Evolutionary conservation across 257 asterid species (phyloP).

Genomic region (Osmanthus fragrans): DNA sequence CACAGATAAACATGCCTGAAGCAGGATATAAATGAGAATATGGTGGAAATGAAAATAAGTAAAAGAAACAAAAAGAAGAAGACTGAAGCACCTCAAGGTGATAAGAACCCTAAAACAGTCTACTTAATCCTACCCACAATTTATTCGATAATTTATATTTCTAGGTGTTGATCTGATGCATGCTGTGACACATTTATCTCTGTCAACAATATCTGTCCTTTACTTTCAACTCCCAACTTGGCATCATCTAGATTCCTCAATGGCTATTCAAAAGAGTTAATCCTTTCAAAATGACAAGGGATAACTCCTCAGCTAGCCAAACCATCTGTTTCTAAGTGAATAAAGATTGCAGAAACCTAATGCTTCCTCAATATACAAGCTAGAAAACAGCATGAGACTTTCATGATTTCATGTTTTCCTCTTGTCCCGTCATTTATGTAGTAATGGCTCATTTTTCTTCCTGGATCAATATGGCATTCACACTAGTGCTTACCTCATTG

Average conservation of each 20-base stretch:
- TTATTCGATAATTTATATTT: background rate
- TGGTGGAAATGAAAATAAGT: background rate
- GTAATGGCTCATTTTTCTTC: slow-evolving; percentile 2
- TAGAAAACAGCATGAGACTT: background rate
- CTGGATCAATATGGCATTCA: background rate
- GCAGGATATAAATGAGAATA: background rate
- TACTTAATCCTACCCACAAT: background rate
- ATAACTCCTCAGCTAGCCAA: background rate
- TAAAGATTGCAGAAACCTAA: background rate
- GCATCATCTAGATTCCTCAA: background rate
- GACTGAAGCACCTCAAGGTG: background rate
- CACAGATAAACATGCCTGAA: background rate
- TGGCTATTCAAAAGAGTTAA: background rate
- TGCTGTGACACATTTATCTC: background rate
- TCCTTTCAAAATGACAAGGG: background rate
- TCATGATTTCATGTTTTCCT: background rate
- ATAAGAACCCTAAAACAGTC: background rate
- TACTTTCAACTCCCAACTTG: background rate
- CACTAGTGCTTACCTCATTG: background rate
- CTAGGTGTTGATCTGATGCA: background rate
- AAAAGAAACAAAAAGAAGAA: background rate
- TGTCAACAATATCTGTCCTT: background rate
- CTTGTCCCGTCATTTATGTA: background rate
- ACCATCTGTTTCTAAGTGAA: background rate
- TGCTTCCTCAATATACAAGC: background rate